Evolutionary conservation across 805 yeast species (phyloP).

Genomic region (Metschnikowia gruessii): DNA sequence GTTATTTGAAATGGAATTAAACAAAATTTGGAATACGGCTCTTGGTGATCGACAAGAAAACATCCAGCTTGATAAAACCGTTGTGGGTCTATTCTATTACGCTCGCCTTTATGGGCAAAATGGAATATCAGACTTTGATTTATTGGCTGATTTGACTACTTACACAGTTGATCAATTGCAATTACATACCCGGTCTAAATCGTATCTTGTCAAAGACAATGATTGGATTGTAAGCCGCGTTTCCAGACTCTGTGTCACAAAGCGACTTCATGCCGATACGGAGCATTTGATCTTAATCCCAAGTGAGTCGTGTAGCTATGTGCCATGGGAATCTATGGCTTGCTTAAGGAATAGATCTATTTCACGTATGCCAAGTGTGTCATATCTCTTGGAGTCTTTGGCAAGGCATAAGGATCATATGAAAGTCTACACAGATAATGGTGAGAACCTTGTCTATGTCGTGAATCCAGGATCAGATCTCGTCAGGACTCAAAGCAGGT

Average conservation of each 20-base stretch:
- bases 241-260: background rate
- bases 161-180: conserved; percentile 3
- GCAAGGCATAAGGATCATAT: conserved; percentile 8
- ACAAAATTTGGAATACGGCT: conserved; percentile 12
- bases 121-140: conserved; percentile 3
- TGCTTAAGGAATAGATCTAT: conserved; percentile 53
- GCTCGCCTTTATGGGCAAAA: conserved; percentile 5
- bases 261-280: background rate
- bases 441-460: conserved; percentile 44
- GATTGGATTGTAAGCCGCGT: conserved; percentile 1
- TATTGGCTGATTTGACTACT: conserved; percentile 11
- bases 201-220: background rate
- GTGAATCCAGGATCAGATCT: conserved; percentile 85
- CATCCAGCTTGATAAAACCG: conserved; percentile 18
- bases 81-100: conserved; percentile 23
- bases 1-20: conserved; percentile 22
- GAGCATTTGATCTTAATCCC: conserved; percentile 70
- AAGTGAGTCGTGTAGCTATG: conserved; percentile 57
- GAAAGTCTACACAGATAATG: conserved; percentile 3
- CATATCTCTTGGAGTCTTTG: conserved; percentile 41
- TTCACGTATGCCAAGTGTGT: conserved; percentile 70
- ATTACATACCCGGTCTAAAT: background rate
- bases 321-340: conserved; percentile 90
- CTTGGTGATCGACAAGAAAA: conserved; percentile 8
- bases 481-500: conserved; percentile 56